phyloP scores from a whole-genome alignment of 495 filamentous ascomycete species.

The Penicillium herquei region DNA sequence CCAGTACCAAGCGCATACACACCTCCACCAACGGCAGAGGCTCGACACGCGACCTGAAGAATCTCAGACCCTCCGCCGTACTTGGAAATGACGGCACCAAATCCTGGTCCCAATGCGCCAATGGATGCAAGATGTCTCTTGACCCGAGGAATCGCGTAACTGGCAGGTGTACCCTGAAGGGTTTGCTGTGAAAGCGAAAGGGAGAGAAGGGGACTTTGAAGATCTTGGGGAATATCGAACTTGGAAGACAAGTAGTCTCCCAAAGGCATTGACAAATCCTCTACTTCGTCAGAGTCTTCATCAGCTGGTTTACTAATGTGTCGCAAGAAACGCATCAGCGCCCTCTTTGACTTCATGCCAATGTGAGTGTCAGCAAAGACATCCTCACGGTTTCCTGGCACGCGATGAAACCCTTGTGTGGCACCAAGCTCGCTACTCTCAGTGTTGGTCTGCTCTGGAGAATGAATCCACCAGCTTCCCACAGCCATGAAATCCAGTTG shows the following conservation, averaged over 20 bases:
- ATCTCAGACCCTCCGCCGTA: slow-evolving; percentile 94
- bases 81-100: slow-evolving; percentile 81
- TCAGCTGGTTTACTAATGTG: slow-evolving; percentile 44
- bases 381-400: slow-evolving; percentile 85
- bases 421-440: slow-evolving; percentile 7
- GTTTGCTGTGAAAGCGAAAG: slow-evolving; percentile 70
- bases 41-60: slow-evolving; percentile 87
- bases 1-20: slow-evolving; percentile 81
- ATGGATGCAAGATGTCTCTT: slow-evolving; percentile 82
- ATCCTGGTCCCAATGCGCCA: slow-evolving; percentile 81
- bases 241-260: slow-evolving; percentile 61
- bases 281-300: slow-evolving; percentile 23
- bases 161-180: slow-evolving; percentile 56
- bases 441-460: slow-evolving; percentile 12
- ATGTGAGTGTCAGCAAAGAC: slow-evolving; percentile 73
- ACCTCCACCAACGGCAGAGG: slow-evolving; percentile 86
- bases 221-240: slow-evolving; percentile 68
- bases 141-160: slow-evolving; percentile 64
- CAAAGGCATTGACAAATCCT: slow-evolving; percentile 49
- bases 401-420: slow-evolving; percentile 48
- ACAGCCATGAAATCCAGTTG: slow-evolving; percentile 93
- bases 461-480: slow-evolving; percentile 87
- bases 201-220: slow-evolving; percentile 73
- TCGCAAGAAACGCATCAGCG: slow-evolving; percentile 84
- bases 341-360: slow-evolving; percentile 72